These are phyloP conservation scores for Rhinocladiella mackenziei DNA, from an alignment of 2,329 filamentous ascomycete genomes.

Conservation along the genomic window DNA sequence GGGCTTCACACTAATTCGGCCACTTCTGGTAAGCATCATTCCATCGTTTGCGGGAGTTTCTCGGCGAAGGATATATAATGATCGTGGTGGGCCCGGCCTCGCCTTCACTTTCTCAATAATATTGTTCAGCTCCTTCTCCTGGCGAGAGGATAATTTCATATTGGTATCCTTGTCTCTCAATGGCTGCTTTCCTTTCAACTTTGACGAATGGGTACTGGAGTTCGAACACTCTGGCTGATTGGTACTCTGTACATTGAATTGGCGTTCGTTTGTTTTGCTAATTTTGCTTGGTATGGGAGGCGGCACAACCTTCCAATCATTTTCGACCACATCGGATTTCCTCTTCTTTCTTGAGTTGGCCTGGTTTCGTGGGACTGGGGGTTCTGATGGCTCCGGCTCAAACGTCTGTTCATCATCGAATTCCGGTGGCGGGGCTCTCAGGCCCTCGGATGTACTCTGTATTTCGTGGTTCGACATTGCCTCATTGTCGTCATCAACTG, in stretches of 20 bases:
- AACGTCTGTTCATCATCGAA: conserved; percentile 27
- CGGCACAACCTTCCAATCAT: conserved; percentile 11
- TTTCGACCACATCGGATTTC: conserved; percentile 27
- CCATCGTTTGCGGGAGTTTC: conserved; percentile 52
- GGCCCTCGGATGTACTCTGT: conserved; percentile 16
- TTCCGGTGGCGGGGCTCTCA: conserved; percentile 10
- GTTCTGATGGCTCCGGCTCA: conserved; percentile 11
- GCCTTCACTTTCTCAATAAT: conserved; percentile 44
- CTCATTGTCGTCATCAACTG: conserved; percentile 16
- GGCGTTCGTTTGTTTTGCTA: conserved; percentile 22
- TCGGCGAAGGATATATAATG: conserved; percentile 49
- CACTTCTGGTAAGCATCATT: conserved; percentile 66
- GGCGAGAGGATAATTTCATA: conserved; percentile 31
- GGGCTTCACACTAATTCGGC: conserved; percentile 72
- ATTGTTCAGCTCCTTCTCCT: conserved; percentile 39
- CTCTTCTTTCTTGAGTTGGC: conserved; percentile 28
- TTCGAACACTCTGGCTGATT: not conserved
- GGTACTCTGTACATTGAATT: conserved; percentile 14
- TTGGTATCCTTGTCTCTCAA: conserved; percentile 29
- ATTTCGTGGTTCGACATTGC: conserved; percentile 3
- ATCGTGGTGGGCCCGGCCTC: conserved; percentile 46
- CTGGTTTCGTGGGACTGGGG: conserved; percentile 14
- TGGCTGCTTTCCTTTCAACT: conserved; percentile 30
- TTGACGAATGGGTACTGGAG: conserved; percentile 36
- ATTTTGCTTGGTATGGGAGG: conserved; percentile 29